Evolutionary conservation across 805 yeast species (phyloP).

Genomic region (Lipomyces kockii): DNA sequence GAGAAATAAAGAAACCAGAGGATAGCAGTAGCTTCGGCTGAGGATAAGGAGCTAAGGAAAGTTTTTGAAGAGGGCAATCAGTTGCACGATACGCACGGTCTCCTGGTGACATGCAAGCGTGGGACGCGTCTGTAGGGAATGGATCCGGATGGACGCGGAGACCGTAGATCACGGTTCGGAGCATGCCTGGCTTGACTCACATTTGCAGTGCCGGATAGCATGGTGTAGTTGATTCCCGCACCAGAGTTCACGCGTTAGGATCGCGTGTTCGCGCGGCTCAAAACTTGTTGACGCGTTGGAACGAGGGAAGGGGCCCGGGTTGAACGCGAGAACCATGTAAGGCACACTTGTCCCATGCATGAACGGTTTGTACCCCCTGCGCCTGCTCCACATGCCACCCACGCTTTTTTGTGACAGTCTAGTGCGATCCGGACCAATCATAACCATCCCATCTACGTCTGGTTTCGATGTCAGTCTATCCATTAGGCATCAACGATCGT

Average conservation of each 20-base stretch:
- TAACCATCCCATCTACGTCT: no score
- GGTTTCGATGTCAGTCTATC: no score
- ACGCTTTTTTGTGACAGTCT: neutral
- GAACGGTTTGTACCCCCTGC: neutral
- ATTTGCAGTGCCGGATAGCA: no score
- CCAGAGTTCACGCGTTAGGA: neutral
- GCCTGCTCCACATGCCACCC: neutral
- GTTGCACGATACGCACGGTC: neutral
- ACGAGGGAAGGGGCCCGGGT: neutral
- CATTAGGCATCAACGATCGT: no score
- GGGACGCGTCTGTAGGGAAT: neutral
- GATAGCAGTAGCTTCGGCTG: no score
- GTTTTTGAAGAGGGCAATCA: neutral
- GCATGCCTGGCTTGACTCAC: no score
- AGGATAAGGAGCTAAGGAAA: no score
- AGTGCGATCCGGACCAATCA: neutral
- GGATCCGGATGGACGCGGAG: neutral
- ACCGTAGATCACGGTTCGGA: no score
- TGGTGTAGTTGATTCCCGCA: no score
- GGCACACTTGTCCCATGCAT: neutral
- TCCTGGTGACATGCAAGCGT: neutral
- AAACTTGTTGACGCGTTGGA: neutral
- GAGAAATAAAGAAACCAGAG: neutral
- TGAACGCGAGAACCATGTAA: neutral
- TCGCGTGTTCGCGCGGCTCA: neutral